Evolutionary conservation across 495 filamentous ascomycete genomes (phyloP).

Genomic region (Rhypophila decipiens): DNA sequence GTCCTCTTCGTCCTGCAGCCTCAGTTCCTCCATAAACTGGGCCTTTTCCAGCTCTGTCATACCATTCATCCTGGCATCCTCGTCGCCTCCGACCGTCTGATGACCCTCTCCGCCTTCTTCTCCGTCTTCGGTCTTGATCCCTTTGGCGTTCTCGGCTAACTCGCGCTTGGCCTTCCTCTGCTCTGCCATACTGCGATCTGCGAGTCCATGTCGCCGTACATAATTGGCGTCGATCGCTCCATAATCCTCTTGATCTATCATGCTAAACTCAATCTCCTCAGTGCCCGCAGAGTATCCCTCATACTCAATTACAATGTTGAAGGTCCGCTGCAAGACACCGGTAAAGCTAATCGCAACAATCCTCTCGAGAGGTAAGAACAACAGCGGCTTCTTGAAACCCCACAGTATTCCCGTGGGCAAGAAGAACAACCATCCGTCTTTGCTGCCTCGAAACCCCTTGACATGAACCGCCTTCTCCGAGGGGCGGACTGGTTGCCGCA

Average conservation of each 20-base stretch:
- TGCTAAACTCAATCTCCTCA: conserved; percentile 74
- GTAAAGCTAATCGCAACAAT: conserved; percentile 84
- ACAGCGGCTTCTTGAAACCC: conserved; percentile 90
- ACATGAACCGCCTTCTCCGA: conserved; percentile 87
- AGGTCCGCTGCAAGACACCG: conserved; percentile 82
- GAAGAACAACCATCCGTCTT: conserved; percentile 93
- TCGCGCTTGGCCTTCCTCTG: conserved; percentile 69
- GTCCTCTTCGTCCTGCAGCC: conserved; percentile 63
- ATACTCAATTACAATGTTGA: conserved; percentile 79
- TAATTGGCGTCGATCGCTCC: conserved; percentile 72
- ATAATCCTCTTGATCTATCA: conserved; percentile 83
- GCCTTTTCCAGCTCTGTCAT: conserved; percentile 52
- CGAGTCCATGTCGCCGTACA: conserved; percentile 70
- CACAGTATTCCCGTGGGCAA: conserved; percentile 81
- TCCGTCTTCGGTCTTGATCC: conserved; percentile 38
- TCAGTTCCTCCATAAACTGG: conserved; percentile 39
- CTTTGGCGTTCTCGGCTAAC: conserved; percentile 35
- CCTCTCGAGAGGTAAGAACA: conserved; percentile 73
- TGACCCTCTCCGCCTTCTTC: conserved; percentile 41
- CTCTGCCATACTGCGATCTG: conserved; percentile 90
- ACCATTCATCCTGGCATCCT: too few relatives aligned
- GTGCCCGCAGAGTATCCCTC: conserved; percentile 30
- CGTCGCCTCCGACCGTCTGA: conserved; percentile 48
- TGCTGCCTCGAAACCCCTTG: conserved; percentile 85
- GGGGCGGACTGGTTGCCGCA: conserved; percentile 78